phyloP scores from a whole-genome alignment of 75 land plant species.

The Pinus tabuliformis region DNA sequence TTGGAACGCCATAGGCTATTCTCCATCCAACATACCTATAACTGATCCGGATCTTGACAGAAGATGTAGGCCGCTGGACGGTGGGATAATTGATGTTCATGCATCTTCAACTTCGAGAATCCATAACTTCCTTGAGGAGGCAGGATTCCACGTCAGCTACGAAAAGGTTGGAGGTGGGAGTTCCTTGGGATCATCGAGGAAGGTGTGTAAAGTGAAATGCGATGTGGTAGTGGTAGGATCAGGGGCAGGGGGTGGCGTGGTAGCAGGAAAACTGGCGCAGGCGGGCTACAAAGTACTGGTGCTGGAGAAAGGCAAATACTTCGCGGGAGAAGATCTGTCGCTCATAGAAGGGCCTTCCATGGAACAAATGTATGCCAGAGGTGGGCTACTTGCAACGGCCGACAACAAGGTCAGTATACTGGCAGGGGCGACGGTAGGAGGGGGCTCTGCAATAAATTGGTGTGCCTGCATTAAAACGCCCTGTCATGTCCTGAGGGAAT shows the following conservation, averaged over 20 bases:
- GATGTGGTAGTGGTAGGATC: constrained; percentile 88
- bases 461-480: constrained; percentile 74
- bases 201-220: constrained; percentile 44
- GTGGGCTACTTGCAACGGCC: constrained; percentile 40
- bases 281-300: constrained; percentile 73
- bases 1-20: constrained; percentile 59
- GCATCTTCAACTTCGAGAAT: neutral
- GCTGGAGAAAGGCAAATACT: constrained; percentile 84
- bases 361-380: constrained; percentile 50
- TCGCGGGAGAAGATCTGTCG: constrained; percentile 38
- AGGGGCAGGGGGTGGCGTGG: constrained; percentile 92
- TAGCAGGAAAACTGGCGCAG: constrained; percentile 64
- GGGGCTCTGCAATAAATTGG: constrained; percentile 90
- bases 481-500: constrained; percentile 49
- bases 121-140: constrained; percentile 18
- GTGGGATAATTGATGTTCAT: constrained; percentile 41
- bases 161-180: constrained; percentile 26
- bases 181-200: neutral
- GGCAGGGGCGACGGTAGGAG: constrained; percentile 83
- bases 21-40: neutral
- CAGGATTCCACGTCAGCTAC: constrained; percentile 15
- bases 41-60: neutral
- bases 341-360: constrained; percentile 68
- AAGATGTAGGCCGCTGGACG: constrained; percentile 34
- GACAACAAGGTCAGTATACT: constrained; percentile 39